These are phyloP conservation scores for Pyrenophora graminea DNA, from an alignment of 2,329 filamentous ascomycete species.

Conservation along the genomic window DNA sequence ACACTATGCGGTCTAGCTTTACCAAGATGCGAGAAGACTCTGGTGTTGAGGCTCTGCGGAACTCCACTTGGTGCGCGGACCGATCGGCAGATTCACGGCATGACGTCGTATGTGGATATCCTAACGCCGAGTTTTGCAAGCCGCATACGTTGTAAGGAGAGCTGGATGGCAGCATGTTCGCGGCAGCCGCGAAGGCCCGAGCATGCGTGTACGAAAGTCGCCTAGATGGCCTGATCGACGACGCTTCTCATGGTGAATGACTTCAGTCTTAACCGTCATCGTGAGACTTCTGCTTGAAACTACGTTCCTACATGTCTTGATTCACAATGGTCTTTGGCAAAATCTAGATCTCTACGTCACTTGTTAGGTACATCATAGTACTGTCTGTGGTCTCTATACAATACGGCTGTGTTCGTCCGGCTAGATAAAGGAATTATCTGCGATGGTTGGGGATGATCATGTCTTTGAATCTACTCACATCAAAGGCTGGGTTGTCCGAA, in stretches of 20 bases:
- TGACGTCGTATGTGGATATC: constrained; percentile 13
- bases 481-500: no score
- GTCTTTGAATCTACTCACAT: no score
- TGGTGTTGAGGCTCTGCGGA: constrained; percentile 26
- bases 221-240: constrained; percentile 9
- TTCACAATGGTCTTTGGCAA: background rate
- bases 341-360: background rate
- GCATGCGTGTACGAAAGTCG: constrained; percentile 1
- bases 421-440: no score
- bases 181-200: constrained; percentile 9
- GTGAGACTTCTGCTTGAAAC: background rate
- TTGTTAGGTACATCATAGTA: background rate
- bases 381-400: background rate
- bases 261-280: constrained; percentile 1
- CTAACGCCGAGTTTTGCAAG: constrained; percentile 8
- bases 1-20: constrained; percentile 17
- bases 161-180: background rate
- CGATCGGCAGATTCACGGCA: constrained; percentile 10
- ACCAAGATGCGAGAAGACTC: constrained; percentile 6
- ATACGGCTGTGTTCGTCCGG: background rate
- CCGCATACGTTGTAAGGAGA: background rate
- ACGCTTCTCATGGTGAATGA: background rate
- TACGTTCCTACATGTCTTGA: background rate
- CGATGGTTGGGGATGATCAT: no score
- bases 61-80: constrained; percentile 23